Evolutionary conservation across 768 basidiomycete genomes (phyloP), one percentile per base, ranked within the genome.

Genomic region (Jaapia argillacea): DNA sequence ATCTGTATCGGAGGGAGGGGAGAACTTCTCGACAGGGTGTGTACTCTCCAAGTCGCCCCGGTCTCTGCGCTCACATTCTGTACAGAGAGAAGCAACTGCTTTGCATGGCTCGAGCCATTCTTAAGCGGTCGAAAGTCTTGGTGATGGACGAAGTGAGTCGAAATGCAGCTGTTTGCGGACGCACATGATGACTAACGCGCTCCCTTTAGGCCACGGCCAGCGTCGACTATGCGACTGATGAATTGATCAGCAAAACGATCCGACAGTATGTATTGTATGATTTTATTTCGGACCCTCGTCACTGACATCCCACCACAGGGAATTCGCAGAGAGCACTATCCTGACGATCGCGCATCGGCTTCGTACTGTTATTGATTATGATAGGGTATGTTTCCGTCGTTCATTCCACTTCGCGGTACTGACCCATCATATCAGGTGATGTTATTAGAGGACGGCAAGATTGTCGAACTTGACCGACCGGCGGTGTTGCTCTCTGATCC

Each of bases 171-270:
- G 7, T 38, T 21, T 22, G 13, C 37, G 37, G 21, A n/a, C n/a
- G n/a, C n/a, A n/a, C n/a, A n/a, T 6, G 21, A 38, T 7, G 10
- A 13, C 41, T 44, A 33, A 44, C 38, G 25, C 23, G 10, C 31
- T 40, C 24, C 28, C 36, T 40, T 40, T 38, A 81, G 81, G 82
- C 81, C 31, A 81, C 82, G 28, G 81, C 83, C 7, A 76, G 73
- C 48, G 86, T 87, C 38, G 85, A 88, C 57, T 86, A 90, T 57
- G 86, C 86, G 18, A 91, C 90, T 0, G 89, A 93, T 56, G 87
- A 90, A 54, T 69, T 91, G 3, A 92, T 88, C 51, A 71, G 81
- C 27, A 82, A 82, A 55, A 86, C 85, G 3, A 88, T 88, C 36
- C 64, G 83, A 65, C 76, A 79, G 86, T 88, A 54, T 56, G 79